These are phyloP conservation scores for Fusarium pilosicola DNA, from an alignment of 2,329 filamentous ascomycete genomes.

Conservation along the genomic window DNA sequence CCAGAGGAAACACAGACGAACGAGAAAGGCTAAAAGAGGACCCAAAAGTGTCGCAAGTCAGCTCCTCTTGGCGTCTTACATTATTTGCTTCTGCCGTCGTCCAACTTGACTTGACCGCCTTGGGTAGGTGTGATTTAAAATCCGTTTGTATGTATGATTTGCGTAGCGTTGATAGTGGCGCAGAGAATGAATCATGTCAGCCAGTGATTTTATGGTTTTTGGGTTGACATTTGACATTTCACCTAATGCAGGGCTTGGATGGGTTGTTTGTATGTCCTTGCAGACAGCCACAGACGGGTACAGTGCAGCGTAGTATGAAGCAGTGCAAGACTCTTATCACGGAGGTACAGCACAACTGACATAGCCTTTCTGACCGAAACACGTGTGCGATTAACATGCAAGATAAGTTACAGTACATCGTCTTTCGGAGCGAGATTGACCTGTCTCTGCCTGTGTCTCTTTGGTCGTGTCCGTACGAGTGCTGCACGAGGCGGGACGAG, in stretches of 20 bases:
- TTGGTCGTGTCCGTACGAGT: constrained; percentile 2
- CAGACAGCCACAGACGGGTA: constrained; percentile 7
- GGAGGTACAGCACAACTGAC: neutral
- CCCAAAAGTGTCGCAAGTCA: constrained; percentile 24
- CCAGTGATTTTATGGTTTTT: neutral
- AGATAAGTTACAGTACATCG: constrained; percentile 7
- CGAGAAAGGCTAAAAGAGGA: neutral
- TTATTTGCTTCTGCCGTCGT: constrained; percentile 7
- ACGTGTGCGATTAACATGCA: constrained; percentile 25
- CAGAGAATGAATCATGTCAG: neutral
- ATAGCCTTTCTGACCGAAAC: constrained; percentile 14
- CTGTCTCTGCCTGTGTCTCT: neutral
- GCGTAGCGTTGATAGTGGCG: neutral
- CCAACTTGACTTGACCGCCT: neutral
- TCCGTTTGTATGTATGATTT: neutral
- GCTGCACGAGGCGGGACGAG: constrained; percentile 20
- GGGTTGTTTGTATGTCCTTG: constrained; percentile 1
- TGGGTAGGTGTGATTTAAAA: neutral
- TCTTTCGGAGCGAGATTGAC: constrained; percentile 18
- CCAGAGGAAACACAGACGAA: neutral
- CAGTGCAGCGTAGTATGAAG: neutral
- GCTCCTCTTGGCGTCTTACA: constrained; percentile 21
- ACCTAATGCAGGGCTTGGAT: constrained; percentile 18
- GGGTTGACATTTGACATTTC: neutral
- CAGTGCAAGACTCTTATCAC: neutral